Evolutionary conservation across 2,329 filamentous ascomycete species (phyloP).

Genomic region (Colletotrichum truncatum): DNA sequence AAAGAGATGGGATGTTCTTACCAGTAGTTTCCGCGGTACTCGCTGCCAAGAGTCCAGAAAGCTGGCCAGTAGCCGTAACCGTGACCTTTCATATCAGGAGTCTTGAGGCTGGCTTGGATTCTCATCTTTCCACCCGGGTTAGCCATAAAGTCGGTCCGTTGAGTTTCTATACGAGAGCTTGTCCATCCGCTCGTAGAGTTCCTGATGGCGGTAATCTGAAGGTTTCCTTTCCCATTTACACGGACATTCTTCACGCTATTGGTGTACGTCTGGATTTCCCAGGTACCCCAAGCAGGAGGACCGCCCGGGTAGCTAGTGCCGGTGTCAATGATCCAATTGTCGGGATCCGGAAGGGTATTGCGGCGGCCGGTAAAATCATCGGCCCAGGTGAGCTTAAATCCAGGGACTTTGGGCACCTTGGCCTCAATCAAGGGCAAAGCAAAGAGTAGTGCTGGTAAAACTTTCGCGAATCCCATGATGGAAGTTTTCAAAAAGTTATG

Average conservation of each 20-base stretch:
- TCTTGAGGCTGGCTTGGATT: constrained; percentile 41
- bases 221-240: constrained; percentile 38
- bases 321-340: constrained; percentile 52
- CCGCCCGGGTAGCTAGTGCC: constrained; percentile 56
- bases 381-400: too few relatives aligned
- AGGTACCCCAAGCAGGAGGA: constrained; percentile 55
- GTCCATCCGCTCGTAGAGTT: constrained; percentile 45
- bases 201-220: constrained; percentile 35
- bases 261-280: constrained; percentile 57
- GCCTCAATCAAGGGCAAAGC: too few relatives aligned
- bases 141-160: constrained; percentile 48
- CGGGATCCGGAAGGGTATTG: constrained; percentile 39
- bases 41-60: constrained; percentile 54
- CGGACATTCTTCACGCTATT: constrained; percentile 46
- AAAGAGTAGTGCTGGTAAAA: too few relatives aligned
- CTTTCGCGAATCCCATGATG: too few relatives aligned
- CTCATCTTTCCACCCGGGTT: not conserved
- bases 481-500: too few relatives aligned
- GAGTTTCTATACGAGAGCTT: constrained; percentile 53
- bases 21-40: constrained; percentile 45
- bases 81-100: constrained; percentile 34
- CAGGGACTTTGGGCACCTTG: too few relatives aligned
- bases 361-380: not conserved
- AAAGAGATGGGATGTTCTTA: fast-evolving
- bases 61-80: constrained; percentile 52